These are phyloP conservation scores for Candida odintsovae DNA, from an alignment of 805 yeast genomes.

Conservation along the genomic window DNA sequence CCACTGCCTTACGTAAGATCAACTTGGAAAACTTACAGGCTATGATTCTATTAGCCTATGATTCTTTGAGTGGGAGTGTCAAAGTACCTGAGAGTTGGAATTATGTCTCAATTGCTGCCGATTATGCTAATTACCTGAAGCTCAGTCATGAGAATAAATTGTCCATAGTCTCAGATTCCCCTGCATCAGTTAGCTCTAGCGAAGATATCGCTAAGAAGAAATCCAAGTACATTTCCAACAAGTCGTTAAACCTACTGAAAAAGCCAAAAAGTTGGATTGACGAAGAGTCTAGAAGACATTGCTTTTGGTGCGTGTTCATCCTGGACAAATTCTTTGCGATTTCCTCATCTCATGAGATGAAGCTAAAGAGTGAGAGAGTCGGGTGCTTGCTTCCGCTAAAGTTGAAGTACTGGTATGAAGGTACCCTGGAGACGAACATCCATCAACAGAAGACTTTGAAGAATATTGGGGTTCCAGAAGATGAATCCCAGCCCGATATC, in stretches of 20 bases:
- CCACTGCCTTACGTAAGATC: slow-evolving; percentile 15
- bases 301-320: slow-evolving; percentile 22
- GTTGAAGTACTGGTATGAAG: slow-evolving; percentile 12
- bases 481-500: neutral
- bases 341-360: slow-evolving; percentile 21
- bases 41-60: slow-evolving; percentile 18
- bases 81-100: slow-evolving; percentile 24
- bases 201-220: slow-evolving; percentile 12
- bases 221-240: slow-evolving; percentile 14
- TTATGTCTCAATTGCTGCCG: slow-evolving; percentile 22
- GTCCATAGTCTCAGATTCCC: slow-evolving; percentile 13
- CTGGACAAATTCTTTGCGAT: slow-evolving; percentile 21
- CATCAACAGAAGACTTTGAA: slow-evolving; percentile 5
- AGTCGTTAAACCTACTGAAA: slow-evolving; percentile 14
- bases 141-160: slow-evolving; percentile 13
- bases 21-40: slow-evolving; percentile 19
- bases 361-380: slow-evolving; percentile 13
- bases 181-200: slow-evolving; percentile 12
- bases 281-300: slow-evolving; percentile 22
- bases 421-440: neutral
- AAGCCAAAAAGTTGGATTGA: slow-evolving; percentile 20
- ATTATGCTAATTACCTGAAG: slow-evolving; percentile 20
- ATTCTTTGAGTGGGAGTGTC: slow-evolving; percentile 17
- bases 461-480: slow-evolving; percentile 2
- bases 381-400: slow-evolving; percentile 16